Evolutionary conservation across 768 basidiomycete genomes (phyloP), one percentile per base, ranked within the genome.

Genomic region (Crassisporium funariophilum): DNA sequence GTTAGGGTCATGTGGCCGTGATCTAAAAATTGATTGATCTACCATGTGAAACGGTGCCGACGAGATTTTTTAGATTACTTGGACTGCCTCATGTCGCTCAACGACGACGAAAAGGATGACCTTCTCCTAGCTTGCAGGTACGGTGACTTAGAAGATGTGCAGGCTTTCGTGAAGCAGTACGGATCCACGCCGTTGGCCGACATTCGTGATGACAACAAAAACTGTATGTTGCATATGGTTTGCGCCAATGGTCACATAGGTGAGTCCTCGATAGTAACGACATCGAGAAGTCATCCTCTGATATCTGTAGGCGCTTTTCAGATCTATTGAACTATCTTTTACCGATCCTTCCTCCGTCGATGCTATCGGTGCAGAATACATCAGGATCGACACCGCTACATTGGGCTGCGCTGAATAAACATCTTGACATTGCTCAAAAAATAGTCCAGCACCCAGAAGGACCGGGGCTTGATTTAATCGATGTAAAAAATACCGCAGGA

Each of bases 241-340:
- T 83, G 81, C 46, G 94, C 79, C 1, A 98, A 98, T 66, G 94
- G 94, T 0, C 94, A 97, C 73, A 56, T 72, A 69, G 91, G 94
- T 95, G 51, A 71, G 74, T 48, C 19, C 24, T 40, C 50, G 27
- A 48, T n/a, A 44, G 39, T 23, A 38, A 35, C 37, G 31, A 44
- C 39, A 33, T 50, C 34, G 25, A 49, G 40, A 48, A n/a, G n/a
- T n/a, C 38, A 35, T 41, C 44, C 42, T 61, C 74, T 75, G 66
- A 79, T 68, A 58, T 67, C 61, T 67, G 64, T 65, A 78, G 81
- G 78, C 58, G 52, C 62, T 45, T 50, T 56, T 40, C 69, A 95
- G 93, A 93, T 54, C 62, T 91, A 8, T 77, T 97, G 35, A 74
- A 84, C 37, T 84, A 82, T 57, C 75, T 98, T 11, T 75, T 95